Base-by-base conservation (phyloP, 306 rosid genomes). In the Astragalus membranaceus region DNA sequence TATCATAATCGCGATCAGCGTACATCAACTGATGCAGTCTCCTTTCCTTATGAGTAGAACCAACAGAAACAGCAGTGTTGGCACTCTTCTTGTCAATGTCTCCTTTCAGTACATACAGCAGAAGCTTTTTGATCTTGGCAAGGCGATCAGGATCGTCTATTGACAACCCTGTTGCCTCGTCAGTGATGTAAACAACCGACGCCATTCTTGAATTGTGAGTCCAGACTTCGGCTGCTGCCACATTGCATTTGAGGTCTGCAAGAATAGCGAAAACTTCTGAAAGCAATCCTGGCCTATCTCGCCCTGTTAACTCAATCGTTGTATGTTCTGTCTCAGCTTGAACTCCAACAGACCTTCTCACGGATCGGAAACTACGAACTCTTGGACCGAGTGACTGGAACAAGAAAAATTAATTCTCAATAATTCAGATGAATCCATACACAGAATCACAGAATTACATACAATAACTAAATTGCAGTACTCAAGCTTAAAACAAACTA, bases 11-110 rank as follows among this genome's bases (percentile, higher is more conserved):
- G 1, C 99, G 99, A 69, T 90, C 97, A 4, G 96, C 99, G 32
- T 94, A 94, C 99, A 94, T 94, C 97, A 94, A 77, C 68, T 94
- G 99, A 48, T 94, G 99, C 76, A 94, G 86, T 85, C 99, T 85
- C 82, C 99, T 82, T 37, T 94, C 97, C 89, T 94, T 94, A 69
- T 94, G 97, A 64, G 99, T 94, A 48, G 96, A 90, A 59, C 84
- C 92, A 77, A 90, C 82, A 7, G 99, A 94, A 75, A 94, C 97
- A 20, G 92, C 92, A 54, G 95, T 94, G 76, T 94, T 94, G 71
- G 97, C 97, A 43, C 82, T 80, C 74, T 87, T 80, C 82, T 85
- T 88, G 64, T 91, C 99, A 64, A 86, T 83, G 78, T 91, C 86
- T 59, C 97, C 99, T 75, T 84, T 91, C 29, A 94, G 82, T 46